Evolutionary conservation across 257 asterid species (phyloP).

Genomic region (Verbascum thapsus): DNA sequence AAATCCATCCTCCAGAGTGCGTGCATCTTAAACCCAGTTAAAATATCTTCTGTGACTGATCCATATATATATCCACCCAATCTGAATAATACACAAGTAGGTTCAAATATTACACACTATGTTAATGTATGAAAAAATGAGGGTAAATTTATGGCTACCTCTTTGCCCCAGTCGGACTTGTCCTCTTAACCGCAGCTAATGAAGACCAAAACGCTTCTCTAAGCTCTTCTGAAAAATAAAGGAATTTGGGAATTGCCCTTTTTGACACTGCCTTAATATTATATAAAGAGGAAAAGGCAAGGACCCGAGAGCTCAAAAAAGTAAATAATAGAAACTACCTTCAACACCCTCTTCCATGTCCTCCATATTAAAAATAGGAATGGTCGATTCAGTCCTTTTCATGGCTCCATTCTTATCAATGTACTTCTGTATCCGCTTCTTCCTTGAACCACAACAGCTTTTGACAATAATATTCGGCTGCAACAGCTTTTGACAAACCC

Average conservation of each 20-base stretch:
- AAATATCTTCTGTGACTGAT: no score
- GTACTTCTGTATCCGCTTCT: conserved; percentile 67
- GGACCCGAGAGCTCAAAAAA: no score
- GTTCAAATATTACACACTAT: conserved; percentile 1
- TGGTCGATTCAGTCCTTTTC: conserved; percentile 78
- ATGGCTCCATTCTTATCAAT: conserved; percentile 69
- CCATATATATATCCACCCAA: conserved; percentile 94
- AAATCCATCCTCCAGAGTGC: no score
- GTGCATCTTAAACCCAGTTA: no score
- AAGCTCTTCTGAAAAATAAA: no score
- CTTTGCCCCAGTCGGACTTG: conserved; percentile 99
- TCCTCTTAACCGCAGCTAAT: conserved; percentile 97
- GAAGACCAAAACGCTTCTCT: conserved; percentile 94
- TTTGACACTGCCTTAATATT: no score
- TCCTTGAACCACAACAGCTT: conserved; percentile 77
- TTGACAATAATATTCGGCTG: conserved; percentile 75
- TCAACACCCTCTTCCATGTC: conserved; percentile 88
- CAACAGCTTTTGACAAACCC: no score
- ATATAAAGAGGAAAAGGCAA: no score
- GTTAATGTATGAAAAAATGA: neutral
- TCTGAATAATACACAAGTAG: conserved; percentile 40
- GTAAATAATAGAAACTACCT: conserved; percentile 45
- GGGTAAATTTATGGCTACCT: conserved; percentile 42
- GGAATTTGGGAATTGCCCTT: no score
- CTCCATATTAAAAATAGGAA: conserved; percentile 79